Conservation (phyloP, 139 green algal genomes). For the Diplosphaera chodatii region DNA sequence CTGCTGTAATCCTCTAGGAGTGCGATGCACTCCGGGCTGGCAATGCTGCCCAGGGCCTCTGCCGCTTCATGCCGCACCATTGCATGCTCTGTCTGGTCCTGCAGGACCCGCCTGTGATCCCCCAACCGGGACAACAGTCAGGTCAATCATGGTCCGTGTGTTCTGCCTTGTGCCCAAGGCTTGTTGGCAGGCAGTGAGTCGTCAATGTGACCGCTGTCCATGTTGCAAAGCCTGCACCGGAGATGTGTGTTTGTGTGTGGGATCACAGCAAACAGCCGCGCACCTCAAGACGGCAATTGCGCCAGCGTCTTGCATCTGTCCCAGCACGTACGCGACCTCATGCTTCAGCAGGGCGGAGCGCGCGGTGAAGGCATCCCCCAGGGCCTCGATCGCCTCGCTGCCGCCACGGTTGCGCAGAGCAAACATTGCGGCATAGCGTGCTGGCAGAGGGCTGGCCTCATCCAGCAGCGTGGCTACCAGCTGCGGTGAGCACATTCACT, state of each 20-base stretch:
- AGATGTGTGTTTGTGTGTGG: too few relatives aligned
- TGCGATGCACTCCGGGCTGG: constrained; percentile 34
- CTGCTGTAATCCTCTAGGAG: constrained; percentile 58
- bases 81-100: constrained; percentile 71
- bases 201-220: too few relatives aligned
- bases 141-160: too few relatives aligned
- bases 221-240: too few relatives aligned
- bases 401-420: constrained; percentile 88
- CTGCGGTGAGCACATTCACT: too few relatives aligned
- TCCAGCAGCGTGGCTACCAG: constrained; percentile 11
- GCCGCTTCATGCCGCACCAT: constrained; percentile 99
- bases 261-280: too few relatives aligned
- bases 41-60: constrained; percentile 89
- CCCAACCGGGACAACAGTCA: too few relatives aligned
- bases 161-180: too few relatives aligned
- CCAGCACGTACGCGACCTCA: constrained; percentile 95
- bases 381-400: constrained; percentile 58
- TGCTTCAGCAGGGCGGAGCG: constrained; percentile 83
- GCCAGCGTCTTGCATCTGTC: constrained; percentile 84
- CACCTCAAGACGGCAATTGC: constrained; percentile 44
- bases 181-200: too few relatives aligned
- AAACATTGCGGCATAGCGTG: constrained; percentile 92
- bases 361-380: constrained; percentile 51
- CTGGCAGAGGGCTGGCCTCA: constrained; percentile 6
- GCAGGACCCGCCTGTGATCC: constrained; percentile 38